phyloP scores from a whole-genome alignment of 2,329 filamentous ascomycete genomes.

The Fusarium penzigii region DNA sequence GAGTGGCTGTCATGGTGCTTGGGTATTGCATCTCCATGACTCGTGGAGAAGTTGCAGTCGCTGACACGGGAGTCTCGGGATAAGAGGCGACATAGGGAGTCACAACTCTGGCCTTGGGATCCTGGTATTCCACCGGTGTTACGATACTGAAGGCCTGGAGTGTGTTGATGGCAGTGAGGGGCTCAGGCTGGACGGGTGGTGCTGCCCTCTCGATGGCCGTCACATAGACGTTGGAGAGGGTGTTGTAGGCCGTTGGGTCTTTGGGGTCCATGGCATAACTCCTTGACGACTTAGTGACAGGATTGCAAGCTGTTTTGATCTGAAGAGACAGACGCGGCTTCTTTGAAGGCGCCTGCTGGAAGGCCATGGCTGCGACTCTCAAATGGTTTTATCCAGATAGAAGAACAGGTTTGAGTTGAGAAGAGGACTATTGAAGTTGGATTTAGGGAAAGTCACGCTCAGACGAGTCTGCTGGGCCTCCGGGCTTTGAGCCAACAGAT shows the following conservation, averaged over 20 bases:
- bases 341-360: slow-evolving; percentile 42
- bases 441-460: neutral
- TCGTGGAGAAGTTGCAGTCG: slow-evolving; percentile 50
- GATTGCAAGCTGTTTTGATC: slow-evolving; percentile 47
- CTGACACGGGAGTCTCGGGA: slow-evolving; percentile 57
- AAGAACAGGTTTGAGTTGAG: slow-evolving; percentile 6
- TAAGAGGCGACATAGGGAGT: slow-evolving; percentile 49
- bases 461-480: slow-evolving; percentile 2
- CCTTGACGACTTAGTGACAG: slow-evolving; percentile 37
- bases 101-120: slow-evolving; percentile 36
- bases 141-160: slow-evolving; percentile 33
- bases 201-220: slow-evolving; percentile 62
- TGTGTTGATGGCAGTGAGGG: slow-evolving; percentile 52
- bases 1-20: slow-evolving; percentile 60
- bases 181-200: slow-evolving; percentile 44
- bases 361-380: slow-evolving; percentile 36
- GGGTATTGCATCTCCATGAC: slow-evolving; percentile 50
- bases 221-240: slow-evolving; percentile 65
- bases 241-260: slow-evolving; percentile 66
- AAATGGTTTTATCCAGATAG: slow-evolving; percentile 3
- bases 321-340: slow-evolving; percentile 59
- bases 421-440: neutral
- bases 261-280: slow-evolving; percentile 49
- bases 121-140: slow-evolving; percentile 34
- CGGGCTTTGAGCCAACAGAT: slow-evolving; percentile 21